Evolutionary conservation across 257 asterid species (phyloP), one percentile per base, ranked within the genome.

Genomic region (Oldenlandia corymbosa): DNA sequence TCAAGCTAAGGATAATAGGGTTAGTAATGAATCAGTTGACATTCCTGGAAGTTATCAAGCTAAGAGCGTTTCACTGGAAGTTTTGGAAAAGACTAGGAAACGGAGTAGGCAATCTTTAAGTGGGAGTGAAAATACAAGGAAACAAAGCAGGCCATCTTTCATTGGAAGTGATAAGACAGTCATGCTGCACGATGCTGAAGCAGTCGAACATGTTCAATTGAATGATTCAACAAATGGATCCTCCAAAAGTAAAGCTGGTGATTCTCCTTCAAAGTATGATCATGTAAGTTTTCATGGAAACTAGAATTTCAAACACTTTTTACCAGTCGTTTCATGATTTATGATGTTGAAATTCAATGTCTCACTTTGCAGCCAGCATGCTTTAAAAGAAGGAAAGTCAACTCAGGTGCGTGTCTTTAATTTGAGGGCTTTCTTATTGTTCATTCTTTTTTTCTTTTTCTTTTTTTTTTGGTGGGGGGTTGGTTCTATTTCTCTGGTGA

Each of bases 321-420:
- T 26, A 14, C 21, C 46, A 53, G 26, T 56, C 26, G 5, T 56
- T 11, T 31, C 39, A 18, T 49, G 64, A 36, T 58, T 46, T 34
- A 24, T 5, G 11, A 23, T 17, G 52, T 27, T 68, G 37, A 59
- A 48, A 37, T 30, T 47, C 31, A 48, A 32, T 61, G 56, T 47
- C 13, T 30, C 17, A 18, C 45, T 72, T 46, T 76, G 65, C 95
- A 91, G 98, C 88, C 88, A 46, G 73, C 68, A 23, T 84, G 91
- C 83, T 86, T 92, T 81, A 84, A 73, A 70, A 71, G 73, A 65
- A 82, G 59, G 74, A 73, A 65, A 39, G 58, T 34, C 62, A 61
- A 60, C 71, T 74, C 95, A 83, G 98, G 98, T 91, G 32, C 59
- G 12, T 12, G n/a, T 39, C 45, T 17, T 51, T 53, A 52, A 30